phyloP scores from a whole-genome alignment of 495 filamentous ascomycete species.

The Glutinoglossum americanum region DNA sequence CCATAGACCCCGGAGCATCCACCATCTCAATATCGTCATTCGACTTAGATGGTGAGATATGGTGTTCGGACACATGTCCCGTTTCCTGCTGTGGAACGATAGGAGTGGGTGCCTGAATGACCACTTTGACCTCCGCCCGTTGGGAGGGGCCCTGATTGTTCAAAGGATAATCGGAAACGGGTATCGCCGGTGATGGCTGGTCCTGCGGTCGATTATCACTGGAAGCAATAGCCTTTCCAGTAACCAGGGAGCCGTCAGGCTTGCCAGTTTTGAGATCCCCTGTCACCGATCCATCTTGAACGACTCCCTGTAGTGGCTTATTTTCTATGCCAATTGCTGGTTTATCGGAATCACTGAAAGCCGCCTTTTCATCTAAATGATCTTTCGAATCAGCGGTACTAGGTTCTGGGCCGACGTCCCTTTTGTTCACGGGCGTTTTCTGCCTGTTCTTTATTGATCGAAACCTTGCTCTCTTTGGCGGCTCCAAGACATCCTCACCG shows the following conservation, averaged over 20 bases:
- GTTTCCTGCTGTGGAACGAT: constrained; percentile 3
- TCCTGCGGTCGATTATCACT: constrained; percentile 3
- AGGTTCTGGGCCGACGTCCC: constrained; percentile 25
- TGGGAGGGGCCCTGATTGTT: not conserved
- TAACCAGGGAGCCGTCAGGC: not conserved
- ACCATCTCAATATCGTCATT: constrained; percentile 44
- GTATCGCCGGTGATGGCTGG: constrained; percentile 9
- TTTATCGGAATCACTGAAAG: not conserved
- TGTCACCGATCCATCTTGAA: constrained; percentile 14
- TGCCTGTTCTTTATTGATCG: constrained; percentile 31
- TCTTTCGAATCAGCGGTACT: constrained; percentile 36
- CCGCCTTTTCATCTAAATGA: constrained; percentile 29
- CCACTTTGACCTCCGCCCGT: constrained; percentile 1
- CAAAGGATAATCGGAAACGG: constrained; percentile 1
- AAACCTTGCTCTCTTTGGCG: constrained; percentile 39
- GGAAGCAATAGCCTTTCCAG: not conserved
- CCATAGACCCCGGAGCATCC: constrained; percentile 23
- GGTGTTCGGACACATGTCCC: not conserved
- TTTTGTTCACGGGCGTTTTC: constrained; percentile 27
- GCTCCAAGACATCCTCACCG: constrained; percentile 34
- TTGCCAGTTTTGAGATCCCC: not conserved
- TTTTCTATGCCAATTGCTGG: not conserved
- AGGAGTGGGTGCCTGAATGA: constrained; percentile 6
- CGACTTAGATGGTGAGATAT: constrained; percentile 15
- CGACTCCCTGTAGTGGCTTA: not conserved